These are phyloP conservation scores for Spathaspora arborariae DNA, from an alignment of 805 yeast genomes.

Conservation along the genomic window DNA sequence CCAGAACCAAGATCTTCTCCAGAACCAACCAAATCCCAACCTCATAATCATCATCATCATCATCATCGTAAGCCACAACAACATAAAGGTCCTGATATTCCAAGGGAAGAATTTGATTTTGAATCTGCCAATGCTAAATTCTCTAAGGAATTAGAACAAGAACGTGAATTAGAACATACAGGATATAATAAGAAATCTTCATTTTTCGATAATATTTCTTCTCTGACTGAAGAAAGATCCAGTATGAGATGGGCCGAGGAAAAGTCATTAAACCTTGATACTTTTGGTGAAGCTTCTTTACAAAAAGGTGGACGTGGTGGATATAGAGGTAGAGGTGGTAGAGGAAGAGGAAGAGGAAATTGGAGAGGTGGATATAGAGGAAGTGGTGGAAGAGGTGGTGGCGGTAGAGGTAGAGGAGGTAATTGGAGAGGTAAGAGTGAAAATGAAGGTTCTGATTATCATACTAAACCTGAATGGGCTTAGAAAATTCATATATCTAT, in stretches of 20 bases:
- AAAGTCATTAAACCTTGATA: conserved; percentile 68
- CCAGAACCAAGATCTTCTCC: conserved; percentile 15
- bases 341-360: conserved; percentile 16
- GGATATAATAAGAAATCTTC: conserved; percentile 76
- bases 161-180: conserved; percentile 26
- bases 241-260: conserved; percentile 69
- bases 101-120: conserved; percentile 70
- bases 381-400: conserved; percentile 15
- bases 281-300: conserved; percentile 72
- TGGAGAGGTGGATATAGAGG: conserved; percentile 17
- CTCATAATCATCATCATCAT: background rate
- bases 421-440: conserved; percentile 10
- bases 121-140: conserved; percentile 71
- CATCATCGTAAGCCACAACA: background rate
- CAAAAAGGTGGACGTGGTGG: conserved; percentile 46
- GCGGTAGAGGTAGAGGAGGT: conserved; percentile 17
- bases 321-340: conserved; percentile 35
- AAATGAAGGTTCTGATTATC: conserved; percentile 18
- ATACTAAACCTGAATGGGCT: conserved; percentile 30
- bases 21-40: conserved; percentile 5
- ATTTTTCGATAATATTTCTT: conserved; percentile 82
- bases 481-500: conserved; percentile 7
- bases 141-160: conserved; percentile 42
- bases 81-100: conserved; percentile 30
- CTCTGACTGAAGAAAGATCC: conserved; percentile 51